Conservation (phyloP, 208 protist species). For the Tritrichomonas musculus region DNA sequence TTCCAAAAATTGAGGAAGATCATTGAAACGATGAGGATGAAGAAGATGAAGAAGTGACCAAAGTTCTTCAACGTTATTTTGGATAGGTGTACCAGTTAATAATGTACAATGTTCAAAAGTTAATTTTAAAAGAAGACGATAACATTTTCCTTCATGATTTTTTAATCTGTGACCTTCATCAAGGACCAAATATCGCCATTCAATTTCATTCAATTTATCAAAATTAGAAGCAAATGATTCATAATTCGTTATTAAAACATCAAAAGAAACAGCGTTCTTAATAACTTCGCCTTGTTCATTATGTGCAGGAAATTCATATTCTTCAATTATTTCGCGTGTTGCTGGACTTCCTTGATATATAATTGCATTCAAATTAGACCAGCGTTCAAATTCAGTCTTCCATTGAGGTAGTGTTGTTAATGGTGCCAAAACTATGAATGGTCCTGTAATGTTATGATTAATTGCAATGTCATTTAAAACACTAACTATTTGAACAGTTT, state of each 20-base stretch:
- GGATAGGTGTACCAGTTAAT: slow-evolving; percentile 61
- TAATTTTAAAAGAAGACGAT: slow-evolving; percentile 80
- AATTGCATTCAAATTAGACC: slow-evolving; percentile 54
- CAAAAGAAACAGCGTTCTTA: neutral
- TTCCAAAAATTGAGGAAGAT: slow-evolving; percentile 49
- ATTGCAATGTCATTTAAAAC: neutral
- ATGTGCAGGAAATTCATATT: neutral
- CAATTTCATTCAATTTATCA: slow-evolving; percentile 46
- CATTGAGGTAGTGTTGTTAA: slow-evolving; percentile 53
- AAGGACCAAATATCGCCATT: slow-evolving; percentile 61
- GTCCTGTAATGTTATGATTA: slow-evolving; percentile 50
- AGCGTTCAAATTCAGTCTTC: slow-evolving; percentile 61
- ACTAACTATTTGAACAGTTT: slow-evolving; percentile 43
- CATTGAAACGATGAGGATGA: slow-evolving; percentile 60
- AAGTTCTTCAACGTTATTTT: slow-evolving; percentile 61
- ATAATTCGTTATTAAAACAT: slow-evolving; percentile 61
- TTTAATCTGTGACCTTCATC: slow-evolving; percentile 62
- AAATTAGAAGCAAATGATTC: slow-evolving; percentile 57
- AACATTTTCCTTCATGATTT: slow-evolving; percentile 54
- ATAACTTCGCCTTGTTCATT: neutral
- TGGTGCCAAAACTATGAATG: slow-evolving; percentile 63
- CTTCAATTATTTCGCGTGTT: neutral
- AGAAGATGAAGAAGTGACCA: slow-evolving; percentile 72
- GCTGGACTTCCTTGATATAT: neutral
- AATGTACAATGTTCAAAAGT: slow-evolving; percentile 72